Evolutionary conservation across 768 basidiomycete genomes (phyloP).

Genomic region (Rhodotorula babjevae): DNA sequence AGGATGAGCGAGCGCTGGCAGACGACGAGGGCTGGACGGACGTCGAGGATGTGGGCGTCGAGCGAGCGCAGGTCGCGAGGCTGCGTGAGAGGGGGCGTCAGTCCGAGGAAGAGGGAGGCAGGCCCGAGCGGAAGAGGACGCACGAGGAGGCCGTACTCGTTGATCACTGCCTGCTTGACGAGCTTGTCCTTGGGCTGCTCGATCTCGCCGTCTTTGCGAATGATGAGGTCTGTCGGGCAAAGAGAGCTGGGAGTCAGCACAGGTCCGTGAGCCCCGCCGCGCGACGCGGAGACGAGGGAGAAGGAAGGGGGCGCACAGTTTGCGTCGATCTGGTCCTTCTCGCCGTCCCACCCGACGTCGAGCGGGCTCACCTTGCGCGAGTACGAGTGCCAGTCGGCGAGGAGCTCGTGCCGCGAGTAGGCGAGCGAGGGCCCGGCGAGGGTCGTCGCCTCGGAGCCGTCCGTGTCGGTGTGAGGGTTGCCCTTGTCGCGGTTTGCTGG

Average conservation of each 20-base stretch:
- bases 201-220: conserved; percentile 11
- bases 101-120: too few species aligned
- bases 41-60: conserved; percentile 38
- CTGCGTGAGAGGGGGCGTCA: background rate
- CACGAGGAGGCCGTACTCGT: conserved; percentile 16
- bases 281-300: too few species aligned
- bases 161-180: conserved; percentile 19
- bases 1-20: conserved; percentile 20
- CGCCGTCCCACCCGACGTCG: conserved; percentile 19
- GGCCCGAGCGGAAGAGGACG: background rate
- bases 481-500: background rate
- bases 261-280: too few species aligned
- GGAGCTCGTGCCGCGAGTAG: conserved; percentile 23
- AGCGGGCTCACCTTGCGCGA: conserved; percentile 19
- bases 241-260: background rate
- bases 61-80: conserved; percentile 35
- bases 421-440: conserved; percentile 9
- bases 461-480: background rate
- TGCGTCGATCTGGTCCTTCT: conserved; percentile 19
- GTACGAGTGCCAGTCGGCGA: conserved; percentile 20
- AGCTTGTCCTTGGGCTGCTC: conserved; percentile 14
- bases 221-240: background rate
- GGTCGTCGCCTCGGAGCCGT: background rate
- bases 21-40: conserved; percentile 30
- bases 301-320: conserved; percentile 8